phyloP scores from a whole-genome alignment of 1,139 yeast genomes.

The Pichia sp. region DNA sequence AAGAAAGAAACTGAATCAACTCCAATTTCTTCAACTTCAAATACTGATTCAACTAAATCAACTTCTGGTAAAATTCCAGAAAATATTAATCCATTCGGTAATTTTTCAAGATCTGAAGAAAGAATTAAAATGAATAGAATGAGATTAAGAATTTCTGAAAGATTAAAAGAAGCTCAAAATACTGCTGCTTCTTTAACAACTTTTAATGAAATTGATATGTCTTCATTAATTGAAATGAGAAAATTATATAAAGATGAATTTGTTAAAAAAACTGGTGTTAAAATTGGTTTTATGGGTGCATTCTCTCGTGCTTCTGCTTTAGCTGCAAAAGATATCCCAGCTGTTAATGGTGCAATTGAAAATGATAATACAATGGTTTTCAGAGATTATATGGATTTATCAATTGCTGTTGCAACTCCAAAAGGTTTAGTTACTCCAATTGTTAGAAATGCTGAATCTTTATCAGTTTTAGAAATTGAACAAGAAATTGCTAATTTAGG shows the following conservation, averaged over 20 bases:
- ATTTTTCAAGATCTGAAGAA: constrained; percentile 78
- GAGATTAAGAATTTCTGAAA: constrained; percentile 98
- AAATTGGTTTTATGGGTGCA: constrained; percentile 98
- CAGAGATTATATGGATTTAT: constrained; percentile 94
- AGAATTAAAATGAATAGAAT: constrained; percentile 98
- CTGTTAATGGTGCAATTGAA: constrained; percentile 93
- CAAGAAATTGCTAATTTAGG: constrained; percentile 77
- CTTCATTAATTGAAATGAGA: constrained; percentile 88
- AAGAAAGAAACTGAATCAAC: constrained; percentile 23
- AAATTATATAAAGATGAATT: constrained; percentile 95
- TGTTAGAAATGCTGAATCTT: constrained; percentile 93
- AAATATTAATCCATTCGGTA: constrained; percentile 43
- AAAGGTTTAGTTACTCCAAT: constrained; percentile 98
- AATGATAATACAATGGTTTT: constrained; percentile 87
- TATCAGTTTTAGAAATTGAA: constrained; percentile 85
- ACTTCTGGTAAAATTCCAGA: constrained; percentile 30
- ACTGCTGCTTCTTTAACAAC: constrained; percentile 98
- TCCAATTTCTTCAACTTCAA: not conserved
- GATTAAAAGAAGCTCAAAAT: constrained; percentile 98
- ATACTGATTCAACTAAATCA: constrained; percentile 20
- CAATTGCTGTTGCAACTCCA: constrained; percentile 98
- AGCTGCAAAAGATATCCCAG: constrained; percentile 93
- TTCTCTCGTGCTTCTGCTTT: constrained; percentile 90
- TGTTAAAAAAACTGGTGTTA: constrained; percentile 87
- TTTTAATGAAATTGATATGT: constrained; percentile 97